These are phyloP conservation scores for Phytophthora idaei DNA, from an alignment of 352 stramenopile species.

Conservation along the genomic window DNA sequence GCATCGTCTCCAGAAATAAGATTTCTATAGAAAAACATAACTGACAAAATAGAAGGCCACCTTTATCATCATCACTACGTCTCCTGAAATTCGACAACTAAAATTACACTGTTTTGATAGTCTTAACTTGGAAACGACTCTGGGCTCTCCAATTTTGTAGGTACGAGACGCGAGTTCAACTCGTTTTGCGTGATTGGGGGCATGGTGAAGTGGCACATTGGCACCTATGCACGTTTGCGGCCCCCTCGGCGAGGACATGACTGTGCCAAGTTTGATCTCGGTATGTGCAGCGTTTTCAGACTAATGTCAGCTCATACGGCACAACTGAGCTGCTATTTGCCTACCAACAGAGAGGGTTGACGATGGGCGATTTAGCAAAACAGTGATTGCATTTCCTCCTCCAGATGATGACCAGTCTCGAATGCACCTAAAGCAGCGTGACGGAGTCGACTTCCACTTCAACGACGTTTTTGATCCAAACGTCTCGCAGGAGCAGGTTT, in stretches of 20 bases:
- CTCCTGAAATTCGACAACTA: conserved; percentile 12
- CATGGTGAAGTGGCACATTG: conserved; percentile 83
- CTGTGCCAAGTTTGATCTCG: conserved; percentile 65
- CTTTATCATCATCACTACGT: too few relatives aligned
- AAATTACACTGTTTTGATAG: conserved; percentile 19
- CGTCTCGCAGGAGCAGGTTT: conserved; percentile 73
- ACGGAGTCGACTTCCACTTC: conserved; percentile 75
- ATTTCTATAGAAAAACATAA: too few relatives aligned
- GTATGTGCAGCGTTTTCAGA: conserved; percentile 19
- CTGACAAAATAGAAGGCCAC: too few relatives aligned
- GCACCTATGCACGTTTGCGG: conserved; percentile 72
- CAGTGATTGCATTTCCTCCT: conserved; percentile 67
- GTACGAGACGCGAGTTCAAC: not conserved
- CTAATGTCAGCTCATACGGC: not conserved
- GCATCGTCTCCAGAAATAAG: too few relatives aligned
- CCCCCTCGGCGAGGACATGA: conserved; percentile 60
- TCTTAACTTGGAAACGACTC: conserved; percentile 26
- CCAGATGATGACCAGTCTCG: conserved; percentile 59
- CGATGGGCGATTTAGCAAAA: conserved; percentile 43
- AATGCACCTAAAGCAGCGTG: conserved; percentile 73
- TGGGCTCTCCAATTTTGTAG: not conserved
- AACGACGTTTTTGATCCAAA: conserved; percentile 70
- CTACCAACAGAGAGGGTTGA: conserved; percentile 49
- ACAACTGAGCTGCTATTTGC: not conserved
- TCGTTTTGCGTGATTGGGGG: not conserved